Conservation (phyloP, 1,284 basidiomycete genomes). For the Puccinia horiana region DNA sequence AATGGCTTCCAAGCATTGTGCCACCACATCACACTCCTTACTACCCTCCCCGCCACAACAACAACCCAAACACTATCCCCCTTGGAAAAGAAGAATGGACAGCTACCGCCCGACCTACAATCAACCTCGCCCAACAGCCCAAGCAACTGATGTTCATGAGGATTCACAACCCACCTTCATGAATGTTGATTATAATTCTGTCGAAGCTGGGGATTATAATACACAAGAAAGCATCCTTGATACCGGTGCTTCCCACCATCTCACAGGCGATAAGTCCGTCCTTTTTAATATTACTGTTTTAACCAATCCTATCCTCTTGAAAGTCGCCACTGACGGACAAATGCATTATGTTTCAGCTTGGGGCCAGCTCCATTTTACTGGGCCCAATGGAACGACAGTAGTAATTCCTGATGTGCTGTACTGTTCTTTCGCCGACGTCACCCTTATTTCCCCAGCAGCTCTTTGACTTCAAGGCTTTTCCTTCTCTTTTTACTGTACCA, state of each 20-base stretch:
- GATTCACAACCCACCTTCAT: not conserved
- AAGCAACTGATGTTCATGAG: too few species aligned
- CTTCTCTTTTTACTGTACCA: not conserved
- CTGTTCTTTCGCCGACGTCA: not conserved
- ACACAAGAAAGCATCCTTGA: not conserved
- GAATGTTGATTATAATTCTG: not conserved
- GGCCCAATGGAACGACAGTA: too few species aligned
- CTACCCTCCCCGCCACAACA: too few species aligned
- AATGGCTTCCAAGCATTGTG: too few species aligned
- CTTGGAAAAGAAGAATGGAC: too few species aligned
- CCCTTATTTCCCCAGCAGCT: not conserved
- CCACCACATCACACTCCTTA: too few species aligned
- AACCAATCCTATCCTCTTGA: not conserved
- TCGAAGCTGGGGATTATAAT: too few species aligned
- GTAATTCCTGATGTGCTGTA: not conserved
- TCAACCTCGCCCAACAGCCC: too few species aligned
- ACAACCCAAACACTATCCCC: too few species aligned
- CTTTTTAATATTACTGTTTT: not conserved
- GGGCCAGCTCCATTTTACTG: not conserved
- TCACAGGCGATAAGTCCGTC: conserved; percentile 11
- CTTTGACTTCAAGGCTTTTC: not conserved
- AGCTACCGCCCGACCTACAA: too few species aligned
- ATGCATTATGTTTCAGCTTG: not conserved
- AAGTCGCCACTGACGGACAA: not conserved
- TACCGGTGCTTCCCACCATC: conserved; percentile 19